phyloP scores from a whole-genome alignment of 2,329 filamentous ascomycete species.

The Talaromyces albobiverticillius region DNA sequence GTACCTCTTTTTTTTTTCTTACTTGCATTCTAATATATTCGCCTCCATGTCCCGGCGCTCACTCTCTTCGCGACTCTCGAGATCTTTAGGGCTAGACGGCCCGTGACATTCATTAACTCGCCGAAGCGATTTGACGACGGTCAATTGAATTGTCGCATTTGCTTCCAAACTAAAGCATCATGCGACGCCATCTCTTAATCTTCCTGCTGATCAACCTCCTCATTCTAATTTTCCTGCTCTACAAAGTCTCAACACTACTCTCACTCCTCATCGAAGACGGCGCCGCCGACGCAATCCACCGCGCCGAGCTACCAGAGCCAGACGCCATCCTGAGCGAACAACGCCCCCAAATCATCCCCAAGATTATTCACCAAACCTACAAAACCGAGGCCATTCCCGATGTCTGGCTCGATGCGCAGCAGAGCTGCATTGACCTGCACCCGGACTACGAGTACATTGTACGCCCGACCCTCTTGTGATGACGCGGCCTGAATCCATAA shows the following conservation, averaged over 20 bases:
- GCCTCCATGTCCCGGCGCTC: too few species aligned
- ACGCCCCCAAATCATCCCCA: conserved; percentile 63
- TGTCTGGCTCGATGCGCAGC: conserved; percentile 63
- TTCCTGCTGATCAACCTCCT: conserved; percentile 64
- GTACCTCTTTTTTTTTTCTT: too few species aligned
- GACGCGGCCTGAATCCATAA: not conserved
- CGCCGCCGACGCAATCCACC: conserved; percentile 62
- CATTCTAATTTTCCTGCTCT: conserved; percentile 62
- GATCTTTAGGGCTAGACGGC: too few species aligned
- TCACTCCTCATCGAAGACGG: conserved; percentile 67
- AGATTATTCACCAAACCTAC: conserved; percentile 76
- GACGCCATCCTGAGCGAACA: conserved; percentile 59
- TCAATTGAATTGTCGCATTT: too few species aligned
- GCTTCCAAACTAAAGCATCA: conserved; percentile 24
- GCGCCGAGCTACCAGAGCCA: conserved; percentile 63
- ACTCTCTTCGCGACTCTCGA: too few species aligned
- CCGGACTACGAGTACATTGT: conserved; percentile 72
- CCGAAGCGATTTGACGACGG: too few species aligned
- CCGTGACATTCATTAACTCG: too few species aligned
- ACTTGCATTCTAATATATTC: too few species aligned
- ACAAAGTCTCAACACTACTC: conserved; percentile 68
- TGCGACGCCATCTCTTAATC: conserved; percentile 60
- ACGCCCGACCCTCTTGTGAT: conserved; percentile 25
- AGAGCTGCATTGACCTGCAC: conserved; percentile 65
- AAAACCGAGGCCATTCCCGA: conserved; percentile 66